Evolutionary conservation across 2,329 filamentous ascomycete genomes (phyloP).

Genomic region (Lachnellula occidentalis): DNA sequence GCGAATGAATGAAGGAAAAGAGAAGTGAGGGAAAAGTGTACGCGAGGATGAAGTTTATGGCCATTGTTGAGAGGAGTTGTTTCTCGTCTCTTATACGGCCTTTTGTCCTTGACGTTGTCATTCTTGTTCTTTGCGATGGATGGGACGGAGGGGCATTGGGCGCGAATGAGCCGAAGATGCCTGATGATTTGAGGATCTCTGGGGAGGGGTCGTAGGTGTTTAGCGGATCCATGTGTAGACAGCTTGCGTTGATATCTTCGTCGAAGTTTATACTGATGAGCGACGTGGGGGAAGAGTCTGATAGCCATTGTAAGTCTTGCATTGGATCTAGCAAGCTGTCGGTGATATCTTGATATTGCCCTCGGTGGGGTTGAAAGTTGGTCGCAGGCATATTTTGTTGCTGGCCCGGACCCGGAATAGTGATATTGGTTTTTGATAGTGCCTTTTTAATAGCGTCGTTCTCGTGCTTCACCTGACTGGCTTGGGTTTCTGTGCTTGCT

Average conservation of each 20-base stretch:
- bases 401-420: not conserved
- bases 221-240: slow-evolving; percentile 17
- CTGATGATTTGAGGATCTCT: not conserved
- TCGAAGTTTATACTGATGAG: slow-evolving; percentile 20
- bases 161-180: slow-evolving; percentile 1
- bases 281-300: not conserved
- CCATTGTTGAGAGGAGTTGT: slow-evolving; percentile 16
- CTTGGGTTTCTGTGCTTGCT: slow-evolving; percentile 16
- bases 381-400: not conserved
- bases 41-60: slow-evolving; percentile 29
- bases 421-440: slow-evolving; percentile 11
- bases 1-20: not conserved
- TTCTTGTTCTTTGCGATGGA: not conserved
- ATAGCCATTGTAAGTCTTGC: not conserved
- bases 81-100: not conserved
- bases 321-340: not conserved
- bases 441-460: slow-evolving; percentile 19
- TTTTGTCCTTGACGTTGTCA: not conserved
- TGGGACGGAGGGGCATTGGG: not conserved
- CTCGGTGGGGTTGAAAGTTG: not conserved
- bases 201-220: not conserved
- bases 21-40: slow-evolving; percentile 5
- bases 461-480: slow-evolving; percentile 16
- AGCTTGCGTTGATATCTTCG: slow-evolving; percentile 11
- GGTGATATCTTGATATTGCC: not conserved